Evolutionary conservation across 768 basidiomycete species (phyloP).

Genomic region (Termitomyces sp.): DNA sequence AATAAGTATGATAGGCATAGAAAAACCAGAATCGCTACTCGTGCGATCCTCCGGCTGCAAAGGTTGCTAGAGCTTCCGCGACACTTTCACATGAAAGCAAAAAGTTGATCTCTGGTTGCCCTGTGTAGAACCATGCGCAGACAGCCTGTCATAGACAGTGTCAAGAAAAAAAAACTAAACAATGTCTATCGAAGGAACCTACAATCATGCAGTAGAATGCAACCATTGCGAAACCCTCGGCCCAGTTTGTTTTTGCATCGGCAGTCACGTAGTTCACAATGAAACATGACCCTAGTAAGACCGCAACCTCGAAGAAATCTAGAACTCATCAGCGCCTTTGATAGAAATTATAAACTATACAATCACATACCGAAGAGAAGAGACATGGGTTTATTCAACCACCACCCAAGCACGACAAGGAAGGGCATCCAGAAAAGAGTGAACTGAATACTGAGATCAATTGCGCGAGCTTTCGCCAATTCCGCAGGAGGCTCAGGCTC

Average conservation of each 20-base stretch:
- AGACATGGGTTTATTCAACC: slow-evolving; percentile 51
- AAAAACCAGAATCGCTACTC: neutral
- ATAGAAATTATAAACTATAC: neutral
- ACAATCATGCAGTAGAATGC: slow-evolving; percentile 67
- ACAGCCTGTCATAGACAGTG: slow-evolving; percentile 36
- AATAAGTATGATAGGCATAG: neutral
- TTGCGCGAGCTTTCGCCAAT: slow-evolving; percentile 64
- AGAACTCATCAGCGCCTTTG: neutral
- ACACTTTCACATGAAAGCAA: slow-evolving; percentile 38
- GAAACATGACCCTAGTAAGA: slow-evolving; percentile 64
- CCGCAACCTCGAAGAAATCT: slow-evolving; percentile 68
- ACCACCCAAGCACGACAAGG: slow-evolving; percentile 65
- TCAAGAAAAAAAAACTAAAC: neutral
- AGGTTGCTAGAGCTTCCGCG: slow-evolving; percentile 24
- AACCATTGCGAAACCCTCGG: slow-evolving; percentile 63
- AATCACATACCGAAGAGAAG: slow-evolving; percentile 57
- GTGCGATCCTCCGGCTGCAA: neutral
- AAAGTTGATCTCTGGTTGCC: slow-evolving; percentile 42
- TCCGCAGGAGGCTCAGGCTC: slow-evolving; percentile 40
- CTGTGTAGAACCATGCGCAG: slow-evolving; percentile 64
- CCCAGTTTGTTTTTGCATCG: slow-evolving; percentile 78
- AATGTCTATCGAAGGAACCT: slow-evolving; percentile 7
- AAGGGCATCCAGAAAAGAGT: slow-evolving; percentile 77
- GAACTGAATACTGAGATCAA: slow-evolving; percentile 77
- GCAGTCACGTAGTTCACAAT: slow-evolving; percentile 78